Percentiles rank a stretch among this genome's conserved stretches.
These are phyloP conservation scores for Setaria italica DNA, from an alignment of 202 grass and related monocot genomes.

Conservation along the genomic window DNA sequence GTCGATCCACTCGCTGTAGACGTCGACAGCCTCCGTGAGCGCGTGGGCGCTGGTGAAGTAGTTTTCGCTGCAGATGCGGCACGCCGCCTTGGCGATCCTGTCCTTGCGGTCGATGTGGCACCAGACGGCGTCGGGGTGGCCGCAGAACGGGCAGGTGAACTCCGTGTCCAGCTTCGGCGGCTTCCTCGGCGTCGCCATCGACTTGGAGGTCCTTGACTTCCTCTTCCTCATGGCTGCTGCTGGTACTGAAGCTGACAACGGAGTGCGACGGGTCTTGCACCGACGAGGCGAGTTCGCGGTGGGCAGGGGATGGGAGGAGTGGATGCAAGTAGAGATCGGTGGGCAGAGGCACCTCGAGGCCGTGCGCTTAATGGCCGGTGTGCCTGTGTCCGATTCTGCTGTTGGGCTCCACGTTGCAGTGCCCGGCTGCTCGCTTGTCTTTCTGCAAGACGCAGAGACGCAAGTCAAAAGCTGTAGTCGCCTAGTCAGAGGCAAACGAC, in stretches of 20 bases:
- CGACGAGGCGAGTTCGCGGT: too few relatives aligned
- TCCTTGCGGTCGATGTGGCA: not conserved
- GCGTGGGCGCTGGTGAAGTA: constrained; percentile 22
- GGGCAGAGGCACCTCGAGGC: too few relatives aligned
- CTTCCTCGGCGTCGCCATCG: constrained; percentile 7
- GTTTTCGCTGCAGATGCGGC: not conserved
- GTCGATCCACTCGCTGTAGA: constrained; percentile 23
- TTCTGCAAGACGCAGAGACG: too few relatives aligned
- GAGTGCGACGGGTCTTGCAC: not conserved
- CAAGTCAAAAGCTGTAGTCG: too few relatives aligned
- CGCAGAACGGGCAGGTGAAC: constrained; percentile 44
- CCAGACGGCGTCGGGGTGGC: not conserved
- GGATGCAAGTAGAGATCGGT: not conserved
- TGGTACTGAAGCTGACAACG: too few relatives aligned
- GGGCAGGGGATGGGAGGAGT: not conserved
- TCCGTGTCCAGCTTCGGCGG: constrained; percentile 17
- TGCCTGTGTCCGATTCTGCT: too few relatives aligned
- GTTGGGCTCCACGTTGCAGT: too few relatives aligned
- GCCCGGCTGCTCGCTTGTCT: too few relatives aligned
- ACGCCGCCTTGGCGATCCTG: not conserved
- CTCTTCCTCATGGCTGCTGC: not conserved
- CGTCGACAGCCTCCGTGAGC: constrained; percentile 46
- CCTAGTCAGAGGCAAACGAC: too few relatives aligned
- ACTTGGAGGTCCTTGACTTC: not conserved
- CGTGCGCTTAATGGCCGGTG: too few relatives aligned